phyloP scores from a whole-genome alignment of 2,329 filamentous ascomycete genomes.

The Furcasterigmium sp. region DNA sequence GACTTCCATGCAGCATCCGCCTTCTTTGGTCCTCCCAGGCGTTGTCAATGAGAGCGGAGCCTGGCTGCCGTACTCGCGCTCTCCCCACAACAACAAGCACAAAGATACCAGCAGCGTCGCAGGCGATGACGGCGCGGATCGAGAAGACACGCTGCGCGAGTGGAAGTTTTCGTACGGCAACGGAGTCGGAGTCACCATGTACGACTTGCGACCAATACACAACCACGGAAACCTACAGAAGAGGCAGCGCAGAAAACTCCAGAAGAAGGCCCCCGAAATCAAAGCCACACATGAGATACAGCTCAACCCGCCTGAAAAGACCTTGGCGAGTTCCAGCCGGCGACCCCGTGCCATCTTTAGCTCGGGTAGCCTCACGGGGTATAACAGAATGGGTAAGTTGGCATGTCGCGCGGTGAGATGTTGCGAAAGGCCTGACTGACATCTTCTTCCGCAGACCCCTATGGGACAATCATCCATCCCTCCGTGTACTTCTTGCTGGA shows the following conservation, averaged over 20 bases:
- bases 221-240: conserved; percentile 5
- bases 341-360: background rate
- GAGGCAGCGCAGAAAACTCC: background rate
- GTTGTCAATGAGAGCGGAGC: too few relatives aligned
- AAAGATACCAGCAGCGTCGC: background rate
- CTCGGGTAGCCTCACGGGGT: background rate
- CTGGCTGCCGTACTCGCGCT: too few relatives aligned
- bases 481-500: conserved; percentile 8
- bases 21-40: conserved; percentile 1
- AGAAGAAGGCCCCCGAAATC: background rate
- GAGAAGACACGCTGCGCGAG: background rate
- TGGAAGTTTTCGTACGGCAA: conserved; percentile 7
- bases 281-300: conserved; percentile 1
- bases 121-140: background rate
- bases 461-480: conserved; percentile 8
- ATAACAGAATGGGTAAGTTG: background rate
- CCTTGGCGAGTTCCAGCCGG: background rate
- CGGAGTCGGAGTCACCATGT: conserved; percentile 3
- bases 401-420: too few relatives aligned
- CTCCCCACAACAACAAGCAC: too few relatives aligned
- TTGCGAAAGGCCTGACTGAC: too few relatives aligned
- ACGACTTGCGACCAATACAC: conserved; percentile 5
- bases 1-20: conserved; percentile 11
- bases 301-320: conserved; percentile 1
- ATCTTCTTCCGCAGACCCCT: background rate